These are phyloP conservation scores for Rutstroemia sp. DNA, from an alignment of 2,329 filamentous ascomycete species.

Conservation along the genomic window DNA sequence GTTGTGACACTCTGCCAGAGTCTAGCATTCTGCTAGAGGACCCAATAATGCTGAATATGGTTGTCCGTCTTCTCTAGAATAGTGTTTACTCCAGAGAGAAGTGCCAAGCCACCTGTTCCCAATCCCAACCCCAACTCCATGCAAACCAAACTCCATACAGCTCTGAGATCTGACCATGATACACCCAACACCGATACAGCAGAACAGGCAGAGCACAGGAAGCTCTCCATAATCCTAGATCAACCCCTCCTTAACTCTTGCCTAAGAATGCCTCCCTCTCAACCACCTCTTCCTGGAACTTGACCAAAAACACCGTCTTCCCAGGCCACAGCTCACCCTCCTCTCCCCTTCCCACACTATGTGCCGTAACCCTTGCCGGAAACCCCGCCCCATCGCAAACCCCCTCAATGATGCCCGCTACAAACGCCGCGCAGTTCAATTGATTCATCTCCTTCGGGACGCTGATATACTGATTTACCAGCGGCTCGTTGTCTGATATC, in stretches of 20 bases:
- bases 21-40: neutral
- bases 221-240: neutral
- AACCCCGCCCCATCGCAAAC: conserved; percentile 92
- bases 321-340: conserved; percentile 85
- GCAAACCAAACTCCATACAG: conserved; percentile 2
- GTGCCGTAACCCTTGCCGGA: conserved; percentile 80
- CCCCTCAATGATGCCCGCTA: conserved; percentile 91
- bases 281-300: conserved; percentile 84
- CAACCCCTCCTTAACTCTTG: conserved; percentile 34
- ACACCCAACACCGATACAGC: neutral
- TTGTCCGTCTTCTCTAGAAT: neutral
- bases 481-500: conserved; percentile 96
- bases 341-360: conserved; percentile 57
- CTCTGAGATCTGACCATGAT: conserved; percentile 6
- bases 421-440: conserved; percentile 92
- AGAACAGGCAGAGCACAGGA: neutral
- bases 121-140: neutral
- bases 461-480: conserved; percentile 90
- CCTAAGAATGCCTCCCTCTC: conserved; percentile 82
- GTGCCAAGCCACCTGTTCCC: too few species aligned
- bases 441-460: conserved; percentile 93
- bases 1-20: too few species aligned
- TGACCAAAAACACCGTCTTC: conserved; percentile 91
- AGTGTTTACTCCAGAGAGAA: neutral
- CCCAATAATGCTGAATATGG: neutral